phyloP scores from a whole-genome alignment of 2,329 filamentous ascomycete species.

The Pseudogymnoascus sp. region DNA sequence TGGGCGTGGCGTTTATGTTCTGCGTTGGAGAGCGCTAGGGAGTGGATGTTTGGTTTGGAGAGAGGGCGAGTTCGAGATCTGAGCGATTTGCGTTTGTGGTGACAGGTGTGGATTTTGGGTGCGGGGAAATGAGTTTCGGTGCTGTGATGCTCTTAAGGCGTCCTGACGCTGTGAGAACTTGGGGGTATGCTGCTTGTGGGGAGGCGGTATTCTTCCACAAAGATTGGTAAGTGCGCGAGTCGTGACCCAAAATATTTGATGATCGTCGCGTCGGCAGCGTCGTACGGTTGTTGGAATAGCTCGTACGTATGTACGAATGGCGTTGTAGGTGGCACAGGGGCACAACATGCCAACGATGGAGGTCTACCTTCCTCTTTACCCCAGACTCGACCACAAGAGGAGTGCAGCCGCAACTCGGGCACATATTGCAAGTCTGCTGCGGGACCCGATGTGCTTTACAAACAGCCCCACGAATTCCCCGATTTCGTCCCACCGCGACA shows the following conservation, averaged over 20 bases:
- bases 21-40: slow-evolving; percentile 1
- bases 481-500: background rate
- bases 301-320: background rate
- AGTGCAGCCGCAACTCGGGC: background rate
- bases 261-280: background rate
- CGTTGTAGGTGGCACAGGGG: background rate
- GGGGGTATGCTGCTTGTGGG: background rate
- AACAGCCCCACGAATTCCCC: background rate
- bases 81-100: background rate
- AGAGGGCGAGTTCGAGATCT: background rate
- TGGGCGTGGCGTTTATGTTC: background rate
- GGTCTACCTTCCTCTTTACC: background rate
- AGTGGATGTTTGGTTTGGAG: background rate
- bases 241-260: background rate
- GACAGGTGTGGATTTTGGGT: background rate
- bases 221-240: background rate
- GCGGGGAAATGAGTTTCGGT: background rate
- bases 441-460: background rate
- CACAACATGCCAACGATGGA: background rate
- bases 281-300: background rate
- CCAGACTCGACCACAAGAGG: background rate
- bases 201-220: background rate
- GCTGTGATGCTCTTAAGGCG: background rate
- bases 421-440: background rate
- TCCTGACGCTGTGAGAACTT: background rate